These are phyloP conservation scores for Eruca vesicaria DNA, from an alignment of 441 rosid genomes.

Conservation along the genomic window DNA sequence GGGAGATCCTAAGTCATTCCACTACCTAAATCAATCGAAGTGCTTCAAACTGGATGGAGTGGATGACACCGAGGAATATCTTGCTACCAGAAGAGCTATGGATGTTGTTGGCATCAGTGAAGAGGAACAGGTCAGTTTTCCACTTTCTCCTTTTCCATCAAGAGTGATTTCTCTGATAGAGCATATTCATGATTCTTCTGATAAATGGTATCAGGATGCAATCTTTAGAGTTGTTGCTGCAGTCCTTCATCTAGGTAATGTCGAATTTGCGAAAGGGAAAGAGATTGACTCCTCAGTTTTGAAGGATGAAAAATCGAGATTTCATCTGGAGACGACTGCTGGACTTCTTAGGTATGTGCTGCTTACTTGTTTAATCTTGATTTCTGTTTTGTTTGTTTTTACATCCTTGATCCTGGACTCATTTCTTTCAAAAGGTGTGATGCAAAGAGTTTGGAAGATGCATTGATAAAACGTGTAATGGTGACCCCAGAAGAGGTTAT, in stretches of 20 bases:
- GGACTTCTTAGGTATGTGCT: slow-evolving; percentile 78
- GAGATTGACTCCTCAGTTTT: slow-evolving; percentile 93
- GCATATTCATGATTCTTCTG: slow-evolving; percentile 23
- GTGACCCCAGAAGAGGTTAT: slow-evolving; percentile 99
- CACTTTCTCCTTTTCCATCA: slow-evolving; percentile 8
- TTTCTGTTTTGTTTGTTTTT: slow-evolving; percentile 22
- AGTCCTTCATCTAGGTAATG: slow-evolving; percentile 91
- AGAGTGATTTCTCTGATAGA: slow-evolving; percentile 19
- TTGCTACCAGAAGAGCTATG: slow-evolving; percentile 99
- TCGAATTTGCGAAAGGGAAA: slow-evolving; percentile 87
- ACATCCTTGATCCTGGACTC: slow-evolving; percentile 25
- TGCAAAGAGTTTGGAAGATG: slow-evolving; percentile 94
- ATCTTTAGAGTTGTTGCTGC: slow-evolving; percentile 99
- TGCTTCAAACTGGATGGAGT: slow-evolving; percentile 88
- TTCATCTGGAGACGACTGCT: slow-evolving; percentile 77
- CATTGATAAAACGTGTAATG: slow-evolving; percentile 98
- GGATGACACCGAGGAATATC: slow-evolving; percentile 89
- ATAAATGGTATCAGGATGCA: slow-evolving; percentile 65
- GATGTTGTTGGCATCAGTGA: slow-evolving; percentile 97
- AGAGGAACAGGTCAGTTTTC: slow-evolving; percentile 83
- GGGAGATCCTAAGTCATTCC: slow-evolving; percentile 68
- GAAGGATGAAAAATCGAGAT: slow-evolving; percentile 91
- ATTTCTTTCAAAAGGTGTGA: slow-evolving; percentile 63
- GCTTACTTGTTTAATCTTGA: slow-evolving; percentile 13
- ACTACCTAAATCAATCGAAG: slow-evolving; percentile 90